Evolutionary conservation across 371 early-diverging fungal genomes (phyloP).

Genomic region (Apophysomyces elegans): DNA sequence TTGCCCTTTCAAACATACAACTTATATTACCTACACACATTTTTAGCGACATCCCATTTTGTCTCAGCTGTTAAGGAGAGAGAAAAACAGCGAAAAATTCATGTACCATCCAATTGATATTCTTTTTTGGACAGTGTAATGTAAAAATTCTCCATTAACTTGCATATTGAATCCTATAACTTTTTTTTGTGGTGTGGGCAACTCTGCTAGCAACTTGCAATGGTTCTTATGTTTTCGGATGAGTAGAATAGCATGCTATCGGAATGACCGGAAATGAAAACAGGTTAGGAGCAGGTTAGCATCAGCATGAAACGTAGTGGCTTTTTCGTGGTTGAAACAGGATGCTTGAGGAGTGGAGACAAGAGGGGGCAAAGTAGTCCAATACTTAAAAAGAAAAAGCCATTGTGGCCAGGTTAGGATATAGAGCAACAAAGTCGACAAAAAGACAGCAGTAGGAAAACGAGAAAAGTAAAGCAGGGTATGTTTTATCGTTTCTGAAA

Average conservation of each 20-base stretch:
- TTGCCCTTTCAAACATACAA: not conserved
- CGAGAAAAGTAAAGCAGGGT: too few relatives aligned
- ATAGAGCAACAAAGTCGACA: too few relatives aligned
- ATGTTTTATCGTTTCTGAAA: too few relatives aligned
- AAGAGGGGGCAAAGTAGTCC: not conserved
- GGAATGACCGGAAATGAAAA: constrained; percentile 11
- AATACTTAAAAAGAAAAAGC: too few relatives aligned
- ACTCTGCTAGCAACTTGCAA: not conserved
- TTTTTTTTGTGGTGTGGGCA: not conserved
- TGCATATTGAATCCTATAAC: not conserved
- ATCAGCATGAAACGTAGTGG: not conserved
- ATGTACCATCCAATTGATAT: too few relatives aligned
- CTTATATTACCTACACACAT: not conserved
- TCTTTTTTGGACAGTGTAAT: not conserved
- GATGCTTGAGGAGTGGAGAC: not conserved
- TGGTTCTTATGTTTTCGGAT: not conserved
- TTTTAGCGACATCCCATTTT: constrained; percentile 4
- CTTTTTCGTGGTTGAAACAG: not conserved
- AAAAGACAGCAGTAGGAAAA: too few relatives aligned
- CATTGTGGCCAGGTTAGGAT: too few relatives aligned
- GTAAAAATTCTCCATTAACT: not conserved
- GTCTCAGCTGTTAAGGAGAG: constrained; percentile 14
- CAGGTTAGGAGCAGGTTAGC: not conserved
- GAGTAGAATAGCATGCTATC: not conserved
- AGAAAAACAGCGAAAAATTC: not conserved